Base-by-base conservation (phyloP, 371 early-diverging fungal genomes). In the Rozella allomycis region DNA sequence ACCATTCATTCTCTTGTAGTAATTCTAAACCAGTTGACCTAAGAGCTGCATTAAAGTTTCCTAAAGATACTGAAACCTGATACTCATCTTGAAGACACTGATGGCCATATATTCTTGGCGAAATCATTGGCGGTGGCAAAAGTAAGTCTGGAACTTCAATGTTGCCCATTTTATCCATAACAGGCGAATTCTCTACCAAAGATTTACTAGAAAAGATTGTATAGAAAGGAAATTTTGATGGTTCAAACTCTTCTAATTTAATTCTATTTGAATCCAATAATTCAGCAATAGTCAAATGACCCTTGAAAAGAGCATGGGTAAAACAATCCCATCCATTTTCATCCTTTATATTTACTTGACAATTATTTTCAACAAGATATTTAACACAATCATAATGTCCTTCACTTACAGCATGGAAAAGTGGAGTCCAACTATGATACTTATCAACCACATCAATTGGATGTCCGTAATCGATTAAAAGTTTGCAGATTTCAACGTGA, bases 121-220 rank as follows among this genome's bases (percentile, higher is more conserved):
- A 91, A 22, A 93, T 77, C 31, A 93, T 79, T 6, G 94, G 94
- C 11, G 94, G 94, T 3, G 94, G 94, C 17, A 91, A 50, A 3
- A 71, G 72, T 6, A 87, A 52, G 4, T 78, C 73, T 2, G 88
- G 88, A 14, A 87, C 72, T 1, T 54, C 54, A 33, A 81, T 82
- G 20, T 81, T 27, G 40, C 76, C 72, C 16, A 61, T 34, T 14
- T 56, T 57, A 11, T 39, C 42, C 33, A 45, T 37, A 25, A 18
- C 18, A 11, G 23, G 2, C 32, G 14, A 31, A 19, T n/a, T 22
- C 29, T 5, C 39, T 33, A 20, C 23, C 10, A 5, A 45, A 49
- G 8, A 45, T 39, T 9, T 37, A 41, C 0, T 18, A n/a, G 9
- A 20, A 23, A 9, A 16, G 22, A 25, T 20, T 26, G 11, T 3